A percentile compares a stretch with the other conserved stretches of the same genome.
Evolutionary conservation across 1,284 basidiomycete species (phyloP).

Genomic region (Meripilus lineatus): DNA sequence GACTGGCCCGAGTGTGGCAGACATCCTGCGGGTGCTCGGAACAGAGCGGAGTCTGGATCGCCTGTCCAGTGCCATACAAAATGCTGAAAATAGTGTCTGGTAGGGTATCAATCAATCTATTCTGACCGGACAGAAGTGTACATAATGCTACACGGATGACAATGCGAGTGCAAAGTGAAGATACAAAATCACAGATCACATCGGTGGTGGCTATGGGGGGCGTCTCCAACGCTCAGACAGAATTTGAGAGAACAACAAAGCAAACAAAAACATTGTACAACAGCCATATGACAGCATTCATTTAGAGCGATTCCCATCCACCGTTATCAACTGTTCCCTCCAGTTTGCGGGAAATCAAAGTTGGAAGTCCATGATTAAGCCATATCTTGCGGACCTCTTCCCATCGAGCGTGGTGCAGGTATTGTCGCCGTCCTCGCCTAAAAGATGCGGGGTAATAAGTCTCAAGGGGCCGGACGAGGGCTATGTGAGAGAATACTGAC

Average conservation of each 20-base stretch:
- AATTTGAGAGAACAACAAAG: no score
- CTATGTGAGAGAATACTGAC: constrained; percentile 37
- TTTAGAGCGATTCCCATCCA: constrained; percentile 89
- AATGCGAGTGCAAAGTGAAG: no score
- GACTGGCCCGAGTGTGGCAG: constrained; percentile 45
- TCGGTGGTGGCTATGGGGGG: no score
- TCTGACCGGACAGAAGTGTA: no score
- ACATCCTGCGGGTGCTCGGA: constrained; percentile 40
- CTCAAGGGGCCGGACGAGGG: constrained; percentile 2
- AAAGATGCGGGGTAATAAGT: constrained; percentile 6
- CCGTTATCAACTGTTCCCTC: constrained; percentile 89
- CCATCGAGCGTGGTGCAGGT: constrained; percentile 81
- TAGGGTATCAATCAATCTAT: background rate
- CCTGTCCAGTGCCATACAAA: constrained; percentile 16
- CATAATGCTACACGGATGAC: no score
- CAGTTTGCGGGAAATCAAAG: constrained; percentile 83
- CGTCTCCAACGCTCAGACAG: no score
- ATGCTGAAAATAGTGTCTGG: background rate
- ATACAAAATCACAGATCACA: no score
- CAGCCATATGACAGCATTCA: no score
- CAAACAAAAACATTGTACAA: no score
- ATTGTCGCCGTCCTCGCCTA: constrained; percentile 86
- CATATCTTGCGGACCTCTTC: constrained; percentile 91
- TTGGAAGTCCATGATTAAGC: constrained; percentile 88
- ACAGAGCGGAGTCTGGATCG: constrained; percentile 26